Percentiles rank a stretch among this genome's conserved stretches.
Evolutionary conservation across 129 eudicot species (phyloP).

Genomic region (Smallanthus sonchifolius): DNA sequence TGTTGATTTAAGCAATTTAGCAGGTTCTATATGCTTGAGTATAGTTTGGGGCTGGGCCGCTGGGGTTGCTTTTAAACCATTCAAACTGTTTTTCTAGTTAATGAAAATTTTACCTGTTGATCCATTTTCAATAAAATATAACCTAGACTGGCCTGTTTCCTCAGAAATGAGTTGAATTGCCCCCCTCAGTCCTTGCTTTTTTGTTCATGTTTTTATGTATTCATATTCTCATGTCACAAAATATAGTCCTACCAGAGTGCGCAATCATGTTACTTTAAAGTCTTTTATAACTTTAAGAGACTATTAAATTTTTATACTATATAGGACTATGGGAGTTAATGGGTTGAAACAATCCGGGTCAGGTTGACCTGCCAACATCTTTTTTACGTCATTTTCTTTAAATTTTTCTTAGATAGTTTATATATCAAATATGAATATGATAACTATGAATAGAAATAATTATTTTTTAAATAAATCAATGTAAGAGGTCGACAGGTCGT

Average conservation of each 20-base stretch:
- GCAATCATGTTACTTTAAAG: not conserved
- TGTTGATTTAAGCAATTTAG: not conserved
- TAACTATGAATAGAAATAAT: not conserved
- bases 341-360: not conserved
- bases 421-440: not conserved
- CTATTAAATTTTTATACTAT: not conserved
- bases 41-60: not conserved
- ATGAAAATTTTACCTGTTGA: not conserved
- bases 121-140: not conserved
- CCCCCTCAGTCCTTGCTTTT: not conserved
- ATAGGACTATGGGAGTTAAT: not conserved
- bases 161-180: not conserved
- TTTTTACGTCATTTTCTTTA: too few relatives aligned
- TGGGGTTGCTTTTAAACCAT: not conserved
- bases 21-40: not conserved
- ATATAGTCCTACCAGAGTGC: not conserved
- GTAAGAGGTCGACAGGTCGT: too few relatives aligned
- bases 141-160: not conserved
- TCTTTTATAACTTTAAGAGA: not conserved
- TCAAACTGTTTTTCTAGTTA: not conserved
- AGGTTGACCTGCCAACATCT: not conserved
- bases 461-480: not conserved
- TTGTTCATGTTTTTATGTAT: not conserved
- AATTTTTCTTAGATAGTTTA: not conserved
- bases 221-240: too few relatives aligned